Percentiles rank a stretch among this genome's conserved stretches.
phyloP scores from a whole-genome alignment of 805 yeast species.

The Cyberlindnera petersonii region DNA sequence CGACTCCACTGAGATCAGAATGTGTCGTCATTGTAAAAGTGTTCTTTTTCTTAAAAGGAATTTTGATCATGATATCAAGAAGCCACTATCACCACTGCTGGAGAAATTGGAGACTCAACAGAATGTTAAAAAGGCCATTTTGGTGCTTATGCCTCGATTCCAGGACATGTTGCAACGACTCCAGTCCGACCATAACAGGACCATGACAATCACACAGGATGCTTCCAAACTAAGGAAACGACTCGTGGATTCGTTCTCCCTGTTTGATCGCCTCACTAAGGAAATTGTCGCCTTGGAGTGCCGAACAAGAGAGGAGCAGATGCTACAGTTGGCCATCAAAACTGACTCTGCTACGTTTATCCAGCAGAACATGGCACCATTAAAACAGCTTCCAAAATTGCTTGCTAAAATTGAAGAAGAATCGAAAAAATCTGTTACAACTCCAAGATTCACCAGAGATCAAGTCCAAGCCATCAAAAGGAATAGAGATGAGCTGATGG shows the following conservation, averaged over 20 bases:
- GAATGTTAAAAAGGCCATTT: conserved; percentile 36
- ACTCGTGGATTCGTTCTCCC: conserved; percentile 45
- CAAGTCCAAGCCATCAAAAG: conserved; percentile 53
- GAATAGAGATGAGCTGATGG: conserved; percentile 74
- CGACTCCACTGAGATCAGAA: conserved; percentile 39
- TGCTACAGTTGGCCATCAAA: conserved; percentile 51
- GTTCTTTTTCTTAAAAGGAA: conserved; percentile 54
- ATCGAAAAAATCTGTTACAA: conserved; percentile 15
- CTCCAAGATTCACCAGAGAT: conserved; percentile 31
- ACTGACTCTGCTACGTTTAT: conserved; percentile 54
- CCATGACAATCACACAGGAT: conserved; percentile 30
- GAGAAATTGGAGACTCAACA: conserved; percentile 39
- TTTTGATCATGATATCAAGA: conserved; percentile 37
- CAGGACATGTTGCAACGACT: conserved; percentile 34
- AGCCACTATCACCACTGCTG: conserved; percentile 35
- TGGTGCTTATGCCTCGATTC: conserved; percentile 40
- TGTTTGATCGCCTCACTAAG: conserved; percentile 48
- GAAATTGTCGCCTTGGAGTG: conserved; percentile 35
- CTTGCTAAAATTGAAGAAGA: conserved; percentile 28
- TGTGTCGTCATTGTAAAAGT: conserved; percentile 70
- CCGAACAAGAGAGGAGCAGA: conserved; percentile 39
- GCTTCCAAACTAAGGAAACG: conserved; percentile 41
- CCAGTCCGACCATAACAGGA: conserved; percentile 31
- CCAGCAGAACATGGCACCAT: conserved; percentile 60
- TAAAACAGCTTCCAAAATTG: conserved; percentile 54